phyloP scores from a whole-genome alignment of 345 rosid species.

The Linum usitatissimum region DNA sequence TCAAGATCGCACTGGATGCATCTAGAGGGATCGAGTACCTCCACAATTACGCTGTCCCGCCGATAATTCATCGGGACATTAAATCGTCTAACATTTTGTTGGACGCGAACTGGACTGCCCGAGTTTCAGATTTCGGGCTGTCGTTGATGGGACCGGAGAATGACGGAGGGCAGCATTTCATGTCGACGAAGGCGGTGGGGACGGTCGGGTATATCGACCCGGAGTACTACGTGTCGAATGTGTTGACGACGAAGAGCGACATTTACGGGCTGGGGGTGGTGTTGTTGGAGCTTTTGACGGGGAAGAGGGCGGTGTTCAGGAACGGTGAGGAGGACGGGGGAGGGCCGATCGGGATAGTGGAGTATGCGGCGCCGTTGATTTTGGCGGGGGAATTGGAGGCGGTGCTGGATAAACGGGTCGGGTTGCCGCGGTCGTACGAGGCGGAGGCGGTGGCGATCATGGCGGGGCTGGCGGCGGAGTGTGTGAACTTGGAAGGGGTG shows the following conservation, averaged over 20 bases:
- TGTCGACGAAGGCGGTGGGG: constrained; percentile 42
- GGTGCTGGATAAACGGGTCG: constrained; percentile 37
- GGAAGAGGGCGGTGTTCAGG: constrained; percentile 42
- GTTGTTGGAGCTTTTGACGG: constrained; percentile 46
- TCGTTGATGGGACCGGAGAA: constrained; percentile 41
- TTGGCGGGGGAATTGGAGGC: constrained; percentile 21
- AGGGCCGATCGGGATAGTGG: constrained; percentile 33
- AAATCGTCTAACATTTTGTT: constrained; percentile 59
- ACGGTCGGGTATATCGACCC: constrained; percentile 71
- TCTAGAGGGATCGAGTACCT: constrained; percentile 58
- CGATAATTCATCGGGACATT: constrained; percentile 60
- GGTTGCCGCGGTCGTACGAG: constrained; percentile 23
- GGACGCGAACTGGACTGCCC: constrained; percentile 45
- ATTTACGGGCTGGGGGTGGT: constrained; percentile 61
- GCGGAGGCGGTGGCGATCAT: constrained; percentile 36
- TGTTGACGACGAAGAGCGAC: constrained; percentile 44
- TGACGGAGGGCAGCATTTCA: constrained; percentile 25
- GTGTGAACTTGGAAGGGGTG: constrained; percentile 44
- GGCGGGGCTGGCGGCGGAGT: constrained; percentile 34
- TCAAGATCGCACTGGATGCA: constrained; percentile 47
- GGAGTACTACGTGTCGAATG: constrained; percentile 42
- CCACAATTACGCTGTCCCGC: constrained; percentile 53
- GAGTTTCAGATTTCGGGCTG: constrained; percentile 52
- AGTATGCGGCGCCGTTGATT: constrained; percentile 29
- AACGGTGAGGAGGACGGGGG: constrained; percentile 20